Percentiles rank a stretch among this genome's conserved stretches.
These are phyloP conservation scores for Fusarium sp. DNA, from an alignment of 2,329 filamentous ascomycete species.

Conservation along the genomic window DNA sequence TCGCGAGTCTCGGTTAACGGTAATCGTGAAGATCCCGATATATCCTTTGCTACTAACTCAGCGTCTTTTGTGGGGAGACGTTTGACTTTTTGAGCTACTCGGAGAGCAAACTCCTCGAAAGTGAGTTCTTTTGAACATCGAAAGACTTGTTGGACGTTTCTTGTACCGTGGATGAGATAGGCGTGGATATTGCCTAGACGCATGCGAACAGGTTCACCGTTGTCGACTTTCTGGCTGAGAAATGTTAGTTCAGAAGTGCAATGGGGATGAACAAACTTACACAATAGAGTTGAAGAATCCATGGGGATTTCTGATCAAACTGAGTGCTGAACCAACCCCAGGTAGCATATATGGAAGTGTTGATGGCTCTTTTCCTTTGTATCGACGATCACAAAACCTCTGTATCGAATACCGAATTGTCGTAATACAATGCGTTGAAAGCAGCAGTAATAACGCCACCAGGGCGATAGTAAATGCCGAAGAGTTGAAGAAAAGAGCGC, in stretches of 20 bases:
- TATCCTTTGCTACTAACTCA: constrained; percentile 35
- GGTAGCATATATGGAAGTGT: constrained; percentile 39
- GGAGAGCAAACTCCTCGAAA: constrained; percentile 43
- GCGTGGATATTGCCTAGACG: constrained; percentile 40
- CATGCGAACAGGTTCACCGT: constrained; percentile 38
- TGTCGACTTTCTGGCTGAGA: constrained; percentile 24
- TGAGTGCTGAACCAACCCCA: constrained; percentile 35
- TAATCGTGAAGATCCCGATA: constrained; percentile 38
- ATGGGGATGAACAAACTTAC: not conserved
- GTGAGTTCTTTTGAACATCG: constrained; percentile 44
- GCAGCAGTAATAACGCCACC: constrained; percentile 19
- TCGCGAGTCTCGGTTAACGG: constrained; percentile 33
- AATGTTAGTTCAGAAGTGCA: not conserved
- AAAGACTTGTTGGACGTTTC: constrained; percentile 42
- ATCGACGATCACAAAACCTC: constrained; percentile 25
- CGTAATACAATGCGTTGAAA: constrained; percentile 36
- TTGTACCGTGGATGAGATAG: constrained; percentile 41
- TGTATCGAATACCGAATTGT: constrained; percentile 36
- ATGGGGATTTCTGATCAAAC: constrained; percentile 40
- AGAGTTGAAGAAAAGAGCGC: not conserved
- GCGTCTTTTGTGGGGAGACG: constrained; percentile 36
- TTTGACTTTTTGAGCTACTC: constrained; percentile 46
- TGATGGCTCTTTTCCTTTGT: constrained; percentile 36
- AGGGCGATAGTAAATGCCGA: constrained; percentile 9
- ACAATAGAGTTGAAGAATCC: constrained; percentile 38